These are phyloP conservation scores for Chrysoporthe austroafricana DNA, from an alignment of 2,329 filamentous ascomycete species.

Conservation along the genomic window DNA sequence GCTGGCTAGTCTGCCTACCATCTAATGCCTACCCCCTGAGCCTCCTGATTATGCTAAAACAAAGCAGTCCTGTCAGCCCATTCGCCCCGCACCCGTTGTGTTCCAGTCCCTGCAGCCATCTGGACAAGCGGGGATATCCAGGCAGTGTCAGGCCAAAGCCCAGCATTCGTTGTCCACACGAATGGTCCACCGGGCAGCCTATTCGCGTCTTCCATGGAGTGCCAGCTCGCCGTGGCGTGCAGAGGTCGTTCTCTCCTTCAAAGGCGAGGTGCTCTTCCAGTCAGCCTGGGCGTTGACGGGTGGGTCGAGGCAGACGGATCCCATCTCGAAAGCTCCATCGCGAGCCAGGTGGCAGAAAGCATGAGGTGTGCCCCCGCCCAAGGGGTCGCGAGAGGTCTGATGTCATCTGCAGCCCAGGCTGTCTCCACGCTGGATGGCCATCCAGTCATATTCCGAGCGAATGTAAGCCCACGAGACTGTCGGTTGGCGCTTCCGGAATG, in stretches of 20 bases:
- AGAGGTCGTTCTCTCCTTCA: too few species aligned
- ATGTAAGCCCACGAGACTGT: conserved; percentile 17
- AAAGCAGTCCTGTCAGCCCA: not conserved
- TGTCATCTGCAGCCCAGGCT: conserved; percentile 11
- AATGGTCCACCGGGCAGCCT: not conserved
- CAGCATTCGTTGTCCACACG: not conserved
- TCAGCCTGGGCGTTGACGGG: not conserved
- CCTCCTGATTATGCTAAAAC: not conserved
- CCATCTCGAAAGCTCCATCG: not conserved
- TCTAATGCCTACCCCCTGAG: not conserved
- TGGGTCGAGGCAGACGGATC: too few species aligned
- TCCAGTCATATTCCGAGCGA: conserved; percentile 21
- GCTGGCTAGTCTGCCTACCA: not conserved
- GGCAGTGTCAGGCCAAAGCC: not conserved
- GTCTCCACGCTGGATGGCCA: conserved; percentile 9
- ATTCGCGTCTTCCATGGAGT: not conserved
- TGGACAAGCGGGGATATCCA: conserved; percentile 7
- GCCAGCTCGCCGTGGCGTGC: not conserved
- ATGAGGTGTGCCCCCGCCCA: not conserved
- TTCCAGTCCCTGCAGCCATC: not conserved
- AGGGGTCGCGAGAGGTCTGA: conserved; percentile 12
- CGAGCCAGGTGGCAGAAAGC: not conserved
- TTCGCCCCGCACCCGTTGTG: not conserved
- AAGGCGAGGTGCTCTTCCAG: not conserved
- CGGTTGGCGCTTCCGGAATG: not conserved